These are phyloP conservation scores for Arctium lappa DNA, from an alignment of 129 eudicot genomes.

Conservation along the genomic window DNA sequence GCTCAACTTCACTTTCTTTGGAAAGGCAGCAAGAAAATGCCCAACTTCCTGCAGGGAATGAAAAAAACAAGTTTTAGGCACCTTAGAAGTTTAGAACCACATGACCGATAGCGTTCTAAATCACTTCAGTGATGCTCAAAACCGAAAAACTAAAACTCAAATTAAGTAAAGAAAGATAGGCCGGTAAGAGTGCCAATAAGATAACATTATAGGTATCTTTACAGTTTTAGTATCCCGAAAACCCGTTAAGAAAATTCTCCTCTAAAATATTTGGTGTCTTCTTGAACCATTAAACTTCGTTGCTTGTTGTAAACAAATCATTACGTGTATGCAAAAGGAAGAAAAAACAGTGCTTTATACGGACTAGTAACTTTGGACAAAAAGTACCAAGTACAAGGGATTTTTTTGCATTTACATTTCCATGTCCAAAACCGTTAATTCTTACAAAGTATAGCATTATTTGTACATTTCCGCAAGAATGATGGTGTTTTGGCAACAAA, in stretches of 20 bases:
- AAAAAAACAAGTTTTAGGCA: neutral
- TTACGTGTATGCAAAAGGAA: neutral
- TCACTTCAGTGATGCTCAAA: neutral
- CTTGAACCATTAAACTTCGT: neutral
- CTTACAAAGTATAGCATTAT: neutral
- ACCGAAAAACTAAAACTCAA: neutral
- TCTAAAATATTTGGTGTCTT: neutral
- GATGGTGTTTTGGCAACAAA: neutral
- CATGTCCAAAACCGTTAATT: neutral
- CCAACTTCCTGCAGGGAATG: conserved; percentile 90
- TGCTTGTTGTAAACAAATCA: neutral
- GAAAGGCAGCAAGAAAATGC: conserved; percentile 88
- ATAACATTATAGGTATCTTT: neutral
- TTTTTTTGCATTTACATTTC: neutral
- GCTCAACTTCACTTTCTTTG: conserved; percentile 84
- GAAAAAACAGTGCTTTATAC: neutral
- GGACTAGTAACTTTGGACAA: conserved; percentile 5
- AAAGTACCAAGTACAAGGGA: neutral
- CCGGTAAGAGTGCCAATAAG: too few relatives aligned
- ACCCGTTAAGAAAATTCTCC: neutral
- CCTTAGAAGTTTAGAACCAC: neutral
- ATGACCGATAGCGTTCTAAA: neutral
- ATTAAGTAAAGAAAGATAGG: too few relatives aligned
- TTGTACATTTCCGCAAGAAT: neutral
- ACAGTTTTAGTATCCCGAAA: neutral